These are phyloP conservation scores for Neurospora pannonica DNA, from an alignment of 495 filamentous ascomycete species.

Conservation along the genomic window DNA sequence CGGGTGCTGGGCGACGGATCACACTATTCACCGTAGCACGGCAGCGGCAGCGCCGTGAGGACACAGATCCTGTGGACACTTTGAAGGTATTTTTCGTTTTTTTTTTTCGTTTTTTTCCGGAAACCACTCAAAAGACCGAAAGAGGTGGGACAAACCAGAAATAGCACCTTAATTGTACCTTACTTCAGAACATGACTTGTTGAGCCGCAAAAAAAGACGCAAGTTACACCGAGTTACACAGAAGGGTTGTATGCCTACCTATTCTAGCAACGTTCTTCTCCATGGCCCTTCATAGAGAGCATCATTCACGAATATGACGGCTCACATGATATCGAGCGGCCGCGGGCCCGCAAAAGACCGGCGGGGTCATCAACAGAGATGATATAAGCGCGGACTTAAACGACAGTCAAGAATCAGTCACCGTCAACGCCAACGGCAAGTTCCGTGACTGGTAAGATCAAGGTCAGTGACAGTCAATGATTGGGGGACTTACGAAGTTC, in stretches of 20 bases:
- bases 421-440: background rate
- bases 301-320: background rate
- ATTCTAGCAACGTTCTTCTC: background rate
- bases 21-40: background rate
- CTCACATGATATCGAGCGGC: background rate
- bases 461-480: background rate
- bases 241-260: background rate
- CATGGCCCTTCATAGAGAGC: background rate
- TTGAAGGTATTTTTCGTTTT: background rate
- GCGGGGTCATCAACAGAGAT: background rate
- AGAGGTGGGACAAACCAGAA: background rate
- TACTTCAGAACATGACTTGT: background rate
- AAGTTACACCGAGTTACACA: background rate
- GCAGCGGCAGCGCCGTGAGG: background rate
- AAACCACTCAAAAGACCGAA: background rate
- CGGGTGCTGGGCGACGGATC: background rate
- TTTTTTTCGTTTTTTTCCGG: background rate
- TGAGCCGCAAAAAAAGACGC: background rate
- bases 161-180: background rate
- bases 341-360: background rate
- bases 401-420: background rate
- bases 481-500: background rate
- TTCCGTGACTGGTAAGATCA: background rate
- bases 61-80: background rate
- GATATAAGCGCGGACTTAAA: background rate